phyloP scores from a whole-genome alignment of 140 eudicot genomes.

The Cichorium intybus region DNA sequence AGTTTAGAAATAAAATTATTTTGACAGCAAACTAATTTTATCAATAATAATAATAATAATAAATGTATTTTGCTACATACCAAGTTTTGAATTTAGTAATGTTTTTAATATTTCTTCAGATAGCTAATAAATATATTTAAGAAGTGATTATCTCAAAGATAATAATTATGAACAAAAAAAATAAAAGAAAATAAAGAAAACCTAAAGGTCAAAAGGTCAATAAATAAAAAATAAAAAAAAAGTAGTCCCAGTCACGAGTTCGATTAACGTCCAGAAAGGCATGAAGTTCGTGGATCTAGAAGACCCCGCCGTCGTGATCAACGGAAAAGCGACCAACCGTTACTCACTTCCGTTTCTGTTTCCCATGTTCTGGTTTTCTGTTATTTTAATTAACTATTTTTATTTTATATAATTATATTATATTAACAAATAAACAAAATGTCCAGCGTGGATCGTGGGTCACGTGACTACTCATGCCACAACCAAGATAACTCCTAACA shows the following conservation, averaged over 20 bases:
- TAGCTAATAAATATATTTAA: too few relatives aligned
- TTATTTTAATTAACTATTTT: neutral
- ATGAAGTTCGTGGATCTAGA: constrained; percentile 17
- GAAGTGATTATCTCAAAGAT: too few relatives aligned
- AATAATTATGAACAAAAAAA: neutral
- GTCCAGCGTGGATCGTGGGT: constrained; percentile 31
- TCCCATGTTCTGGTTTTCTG: constrained; percentile 13
- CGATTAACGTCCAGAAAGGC: neutral
- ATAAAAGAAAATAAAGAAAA: neutral
- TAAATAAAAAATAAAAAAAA: neutral
- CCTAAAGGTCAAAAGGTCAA: neutral
- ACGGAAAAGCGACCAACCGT: constrained; percentile 27
- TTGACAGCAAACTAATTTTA: too few relatives aligned
- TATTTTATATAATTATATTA: neutral
- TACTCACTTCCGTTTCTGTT: constrained; percentile 7
- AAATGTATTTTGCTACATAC: too few relatives aligned
- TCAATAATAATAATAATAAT: too few relatives aligned
- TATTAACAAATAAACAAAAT: neutral
- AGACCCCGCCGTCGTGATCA: constrained; percentile 21
- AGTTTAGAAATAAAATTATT: too few relatives aligned
- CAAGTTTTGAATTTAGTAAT: too few relatives aligned
- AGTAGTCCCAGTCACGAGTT: constrained; percentile 17
- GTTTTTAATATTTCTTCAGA: too few relatives aligned
- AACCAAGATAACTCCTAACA: constrained; percentile 20
- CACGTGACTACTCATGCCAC: constrained; percentile 39